Evolutionary conservation across 441 rosid genomes (phyloP), one percentile per base, ranked within the genome.

Genomic region (Sinapis alba): DNA sequence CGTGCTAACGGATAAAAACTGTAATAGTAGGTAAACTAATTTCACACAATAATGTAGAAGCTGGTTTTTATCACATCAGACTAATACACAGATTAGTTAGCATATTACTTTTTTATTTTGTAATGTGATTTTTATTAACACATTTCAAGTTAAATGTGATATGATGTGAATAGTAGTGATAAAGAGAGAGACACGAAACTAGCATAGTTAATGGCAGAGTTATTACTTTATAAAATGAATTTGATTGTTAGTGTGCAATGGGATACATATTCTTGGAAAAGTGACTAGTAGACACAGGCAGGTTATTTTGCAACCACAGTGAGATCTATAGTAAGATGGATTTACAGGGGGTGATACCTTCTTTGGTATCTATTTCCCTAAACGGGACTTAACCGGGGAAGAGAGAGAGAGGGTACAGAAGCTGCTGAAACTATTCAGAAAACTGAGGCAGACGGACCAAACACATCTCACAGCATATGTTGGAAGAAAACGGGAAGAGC

Each of bases 261-360:
- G 13, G 1, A 34, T 34, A 34, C 41, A 34, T 34, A 34, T 34
- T 34, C 41, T 34, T 10, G n/a, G 18, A 43, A 13, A 5, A 43
- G 2, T 41, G 16, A 13, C 6, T 38, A 41, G 5, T 8, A 41
- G 50, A 43, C 50, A 41, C 50, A 5, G 7, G 50, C n/a, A 4
- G 94, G 63, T 75, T 84, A 15, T 76, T 92, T 68, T 96, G 98
- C 76, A 83, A 72, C 0, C 91, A 92, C 63, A 89, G 84, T 64
- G 97, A 93, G 62, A 81, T 79, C n/a, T 94, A 97, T 82, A 79
- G 93, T 72, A 89, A 88, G 67, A 78, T 96, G 87, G 97, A 90
- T 47, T 76, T 96, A 65, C 97, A 92, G 84, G 98, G 99, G 15
- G 98, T 90, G 16, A 93, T 93, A 65, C 98, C 99, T 10, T 89